phyloP scores from a whole-genome alignment of 1,139 yeast genomes.

The Protomyces macrosporus region DNA sequence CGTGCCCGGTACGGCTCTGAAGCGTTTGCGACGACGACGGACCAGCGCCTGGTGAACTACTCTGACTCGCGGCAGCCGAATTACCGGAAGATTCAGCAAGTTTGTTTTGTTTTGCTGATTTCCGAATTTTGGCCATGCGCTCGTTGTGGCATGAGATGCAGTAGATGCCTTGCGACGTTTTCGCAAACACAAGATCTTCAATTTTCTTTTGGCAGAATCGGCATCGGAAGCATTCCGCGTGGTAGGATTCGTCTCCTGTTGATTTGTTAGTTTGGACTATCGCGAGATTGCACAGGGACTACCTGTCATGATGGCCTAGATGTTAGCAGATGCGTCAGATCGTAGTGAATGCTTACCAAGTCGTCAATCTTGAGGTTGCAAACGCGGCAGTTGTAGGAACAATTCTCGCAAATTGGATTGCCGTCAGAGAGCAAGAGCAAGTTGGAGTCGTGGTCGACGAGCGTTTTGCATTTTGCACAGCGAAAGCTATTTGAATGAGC shows the following conservation, averaged over 20 bases:
- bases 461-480: conserved; percentile 74
- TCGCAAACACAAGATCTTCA: conserved; percentile 84
- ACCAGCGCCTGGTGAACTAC: not conserved
- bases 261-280: not conserved
- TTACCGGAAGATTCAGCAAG: not conserved
- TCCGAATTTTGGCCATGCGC: conserved; percentile 54
- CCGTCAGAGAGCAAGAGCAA: conserved; percentile 91
- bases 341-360: conserved; percentile 38
- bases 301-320: conserved; percentile 69
- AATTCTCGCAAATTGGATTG: conserved; percentile 78
- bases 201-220: conserved; percentile 82
- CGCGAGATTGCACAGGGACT: not conserved
- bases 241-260: conserved; percentile 80
- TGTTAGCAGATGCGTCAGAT: not conserved
- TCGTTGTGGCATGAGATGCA: conserved; percentile 92
- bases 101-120: not conserved
- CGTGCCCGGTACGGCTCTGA: not conserved
- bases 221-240: conserved; percentile 86
- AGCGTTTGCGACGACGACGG: not conserved
- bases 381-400: conserved; percentile 82
- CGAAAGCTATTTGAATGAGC: conserved; percentile 47
- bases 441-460: conserved; percentile 80
- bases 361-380: conserved; percentile 91
- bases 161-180: conserved; percentile 88
- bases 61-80: not conserved